phyloP scores from a whole-genome alignment of 2,329 filamentous ascomycete species.

The Aquanectria penicillioides region DNA sequence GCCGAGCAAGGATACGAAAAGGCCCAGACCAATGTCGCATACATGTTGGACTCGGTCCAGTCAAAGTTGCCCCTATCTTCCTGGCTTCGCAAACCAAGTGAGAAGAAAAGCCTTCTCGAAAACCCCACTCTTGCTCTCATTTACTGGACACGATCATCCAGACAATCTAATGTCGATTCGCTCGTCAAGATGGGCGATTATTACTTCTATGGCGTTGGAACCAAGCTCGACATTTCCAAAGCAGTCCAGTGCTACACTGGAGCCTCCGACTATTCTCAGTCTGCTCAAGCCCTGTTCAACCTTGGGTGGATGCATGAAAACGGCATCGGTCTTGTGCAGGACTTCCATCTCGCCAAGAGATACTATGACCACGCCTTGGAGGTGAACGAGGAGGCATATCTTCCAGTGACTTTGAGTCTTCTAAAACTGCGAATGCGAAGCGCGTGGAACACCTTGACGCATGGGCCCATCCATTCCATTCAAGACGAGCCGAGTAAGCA shows the following conservation, averaged over 20 bases:
- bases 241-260: slow-evolving; percentile 93
- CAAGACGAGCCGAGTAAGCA: slow-evolving; percentile 85
- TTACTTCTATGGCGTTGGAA: slow-evolving; percentile 85
- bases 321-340: slow-evolving; percentile 89
- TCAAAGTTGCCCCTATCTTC: slow-evolving; percentile 54
- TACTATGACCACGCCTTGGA: slow-evolving; percentile 94
- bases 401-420: slow-evolving; percentile 89
- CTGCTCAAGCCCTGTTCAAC: slow-evolving; percentile 96
- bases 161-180: slow-evolving; percentile 92
- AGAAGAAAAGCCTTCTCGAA: slow-evolving; percentile 53
- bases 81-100: slow-evolving; percentile 57
- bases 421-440: slow-evolving; percentile 86
- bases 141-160: slow-evolving; percentile 94
- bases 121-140: slow-evolving; percentile 77
- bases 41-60: slow-evolving; percentile 79
- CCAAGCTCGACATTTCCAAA: slow-evolving; percentile 78
- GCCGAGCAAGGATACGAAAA: slow-evolving; percentile 93
- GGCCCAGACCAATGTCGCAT: slow-evolving; percentile 90
- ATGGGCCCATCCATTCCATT: slow-evolving; percentile 92
- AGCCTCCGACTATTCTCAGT: slow-evolving; percentile 89
- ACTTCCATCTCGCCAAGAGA: slow-evolving; percentile 96
- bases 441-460: slow-evolving; percentile 93
- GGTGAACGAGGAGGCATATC: slow-evolving; percentile 91
- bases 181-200: slow-evolving; percentile 99
- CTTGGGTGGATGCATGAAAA: slow-evolving; percentile 99